These are phyloP conservation scores for Botrytis fragariae DNA, from an alignment of 2,329 filamentous ascomycete genomes.

Conservation along the genomic window DNA sequence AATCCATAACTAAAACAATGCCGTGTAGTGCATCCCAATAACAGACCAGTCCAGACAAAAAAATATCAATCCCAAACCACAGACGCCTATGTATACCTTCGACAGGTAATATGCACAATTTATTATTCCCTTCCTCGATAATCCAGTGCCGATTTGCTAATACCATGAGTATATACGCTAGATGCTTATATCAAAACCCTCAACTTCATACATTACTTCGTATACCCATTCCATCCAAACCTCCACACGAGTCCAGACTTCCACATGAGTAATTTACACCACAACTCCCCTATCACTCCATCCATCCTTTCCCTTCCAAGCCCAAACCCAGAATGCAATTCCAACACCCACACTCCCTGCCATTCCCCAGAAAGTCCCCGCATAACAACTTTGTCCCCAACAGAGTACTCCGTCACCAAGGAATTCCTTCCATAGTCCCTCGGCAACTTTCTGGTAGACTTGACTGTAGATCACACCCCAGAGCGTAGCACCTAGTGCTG, in stretches of 20 bases:
- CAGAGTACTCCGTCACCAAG: constrained; percentile 60
- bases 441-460: constrained; percentile 70
- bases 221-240: background rate
- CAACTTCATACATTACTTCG: background rate
- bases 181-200: background rate
- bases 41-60: background rate
- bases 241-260: background rate
- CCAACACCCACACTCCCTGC: constrained; percentile 76
- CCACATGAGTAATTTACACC: constrained; percentile 42
- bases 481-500: constrained; percentile 80
- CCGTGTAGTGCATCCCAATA: background rate
- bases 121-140: background rate
- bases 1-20: background rate
- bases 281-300: constrained; percentile 78
- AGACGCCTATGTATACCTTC: background rate
- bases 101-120: background rate
- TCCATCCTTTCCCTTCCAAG: constrained; percentile 71
- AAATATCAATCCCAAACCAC: background rate
- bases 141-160: background rate
- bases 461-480: constrained; percentile 89
- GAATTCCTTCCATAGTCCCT: constrained; percentile 41
- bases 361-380: constrained; percentile 81
- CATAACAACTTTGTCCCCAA: constrained; percentile 79
- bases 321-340: constrained; percentile 67
- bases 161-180: background rate